Base-by-base conservation (phyloP, 257 asterid genomes). In the Avicennia marina region DNA sequence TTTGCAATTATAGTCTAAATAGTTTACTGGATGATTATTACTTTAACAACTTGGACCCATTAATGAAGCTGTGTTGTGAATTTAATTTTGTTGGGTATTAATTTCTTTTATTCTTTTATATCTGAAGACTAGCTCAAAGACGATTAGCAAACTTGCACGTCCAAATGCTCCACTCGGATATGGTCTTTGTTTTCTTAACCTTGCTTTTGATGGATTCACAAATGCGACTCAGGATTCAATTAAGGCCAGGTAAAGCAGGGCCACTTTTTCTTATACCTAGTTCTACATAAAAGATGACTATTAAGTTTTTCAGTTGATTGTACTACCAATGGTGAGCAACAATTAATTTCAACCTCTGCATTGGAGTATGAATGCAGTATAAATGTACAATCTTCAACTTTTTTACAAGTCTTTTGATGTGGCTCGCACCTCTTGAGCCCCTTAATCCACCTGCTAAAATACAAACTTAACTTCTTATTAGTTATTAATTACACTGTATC, bases 181-280 rank as follows among this genome's bases (percentile, higher is more conserved):
- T 38, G 85, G 91, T 3, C 86, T 93, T 22, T 93, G 98, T 67
- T 84, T 82, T 54, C 68, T 93, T 72, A 93, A 93, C 78, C 97
- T 93, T 29, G 90, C 97, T 55, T 93, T 89, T 60, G 98, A 93
- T 69, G 98, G 98, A 59, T 93, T 93, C 83, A 93, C 98, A 67
- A 93, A 93, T 64, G 95, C 98, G 11, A 89, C 97, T 68, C 98
- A 93, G 76, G 98, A 93, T 80, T 83, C 95, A 2, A 86, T 93
- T 65, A 75, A 85, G 4, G 76, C 82, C 60, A 88, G 98, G 98
- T 84, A 65, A 21, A 27, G 10, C 25, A 20, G 22, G 22, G n/a
- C 20, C 24, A 25, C 10, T 15, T 19, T 20, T 43, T n/a, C n/a
- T 29, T 22, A 41, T 32, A 4, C 27, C 33, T 5, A 22, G 22